Conservation (phyloP, 2,329 filamentous ascomycete genomes). For the Mycogone perniciosa region DNA sequence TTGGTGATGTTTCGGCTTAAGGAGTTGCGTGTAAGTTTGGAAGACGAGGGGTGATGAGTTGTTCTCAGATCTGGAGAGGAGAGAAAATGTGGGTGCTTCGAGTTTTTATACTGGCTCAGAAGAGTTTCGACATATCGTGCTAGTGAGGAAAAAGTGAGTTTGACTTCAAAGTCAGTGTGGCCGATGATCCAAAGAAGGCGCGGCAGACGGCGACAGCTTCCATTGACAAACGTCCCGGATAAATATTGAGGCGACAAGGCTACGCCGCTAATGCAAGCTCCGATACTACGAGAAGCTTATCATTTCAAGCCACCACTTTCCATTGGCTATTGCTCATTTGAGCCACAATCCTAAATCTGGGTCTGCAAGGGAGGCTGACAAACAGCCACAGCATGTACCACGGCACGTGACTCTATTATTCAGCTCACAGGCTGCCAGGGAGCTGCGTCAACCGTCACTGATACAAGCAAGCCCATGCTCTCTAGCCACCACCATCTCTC, state of each 20-base stretch:
- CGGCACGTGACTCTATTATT: too few relatives aligned
- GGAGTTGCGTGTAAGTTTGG: constrained; percentile 7
- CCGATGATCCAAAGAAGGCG: constrained; percentile 15
- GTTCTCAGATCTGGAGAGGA: neutral
- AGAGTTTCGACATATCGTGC: constrained; percentile 19
- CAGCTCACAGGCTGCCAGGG: constrained; percentile 11
- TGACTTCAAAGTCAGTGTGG: constrained; percentile 11
- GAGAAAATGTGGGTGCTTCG: neutral
- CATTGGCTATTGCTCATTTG: neutral
- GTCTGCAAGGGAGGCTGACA: too few relatives aligned
- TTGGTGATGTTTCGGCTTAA: constrained; percentile 18
- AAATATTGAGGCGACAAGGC: constrained; percentile 23
- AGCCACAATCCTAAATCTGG: neutral
- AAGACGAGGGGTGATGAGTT: neutral
- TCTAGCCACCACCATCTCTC: constrained; percentile 1
- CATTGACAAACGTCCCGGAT: constrained; percentile 18
- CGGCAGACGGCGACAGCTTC: constrained; percentile 14
- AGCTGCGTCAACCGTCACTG: constrained; percentile 13
- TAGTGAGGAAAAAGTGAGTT: constrained; percentile 10
- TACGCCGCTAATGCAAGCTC: constrained; percentile 6
- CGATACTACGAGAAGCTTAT: neutral
- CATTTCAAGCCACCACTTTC: neutral
- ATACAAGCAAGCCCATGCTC: constrained; percentile 8
- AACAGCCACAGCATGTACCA: too few relatives aligned
- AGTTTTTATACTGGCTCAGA: constrained; percentile 12